Evolutionary conservation across 2,329 filamentous ascomycete genomes (phyloP), one percentile per base, ranked within the genome.

Genomic region (Colletotrichum musae): DNA sequence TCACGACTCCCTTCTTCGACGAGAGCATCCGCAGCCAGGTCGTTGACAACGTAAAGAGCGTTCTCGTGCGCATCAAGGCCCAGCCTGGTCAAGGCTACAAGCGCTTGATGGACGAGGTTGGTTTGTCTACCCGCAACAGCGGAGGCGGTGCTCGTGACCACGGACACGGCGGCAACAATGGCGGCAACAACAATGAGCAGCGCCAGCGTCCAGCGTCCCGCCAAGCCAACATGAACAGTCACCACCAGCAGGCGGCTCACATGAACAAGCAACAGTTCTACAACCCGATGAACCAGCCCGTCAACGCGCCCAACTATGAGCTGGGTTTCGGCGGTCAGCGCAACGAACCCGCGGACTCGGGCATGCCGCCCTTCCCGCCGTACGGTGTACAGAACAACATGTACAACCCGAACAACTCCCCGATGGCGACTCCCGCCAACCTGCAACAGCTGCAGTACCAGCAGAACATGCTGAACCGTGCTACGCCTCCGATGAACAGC

Each of bases 21-120:
- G 96, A 99, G 79, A 91, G 86, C 60, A 95, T 98, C 78, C 92
- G 96, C 56, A 85, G 88, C 53, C 93, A 98, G 75, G 94, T 98
- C 24, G 90, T 97, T 5, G 94, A 97, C 76, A 98, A 94, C 68
- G 94, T 99, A 59, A 94, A 95, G 77, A 94, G 91, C 75, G 94
- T 98, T 47, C 87, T 99, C 41, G 83, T 95, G 41, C 92, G 93
- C 75, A 92, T 98, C 81, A 98, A 98, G 84, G 95, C 94, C 6
- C 94, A 97, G 76, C 94, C 96, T 16, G 93, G 92, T 71, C 96
- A 98, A 82, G 96, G 96, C 60, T 99, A 99, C 85, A 99, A 98
- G 87, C 92, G 96, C 61, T 84, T 99, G 70, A 99, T 99, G 96
- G 96, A 99, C 76, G 96, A 99, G 79, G 96, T 99, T 74, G 95